These are phyloP conservation scores for Nepenthes alata DNA, from an alignment of 179 eudicot species.

Conservation along the genomic window DNA sequence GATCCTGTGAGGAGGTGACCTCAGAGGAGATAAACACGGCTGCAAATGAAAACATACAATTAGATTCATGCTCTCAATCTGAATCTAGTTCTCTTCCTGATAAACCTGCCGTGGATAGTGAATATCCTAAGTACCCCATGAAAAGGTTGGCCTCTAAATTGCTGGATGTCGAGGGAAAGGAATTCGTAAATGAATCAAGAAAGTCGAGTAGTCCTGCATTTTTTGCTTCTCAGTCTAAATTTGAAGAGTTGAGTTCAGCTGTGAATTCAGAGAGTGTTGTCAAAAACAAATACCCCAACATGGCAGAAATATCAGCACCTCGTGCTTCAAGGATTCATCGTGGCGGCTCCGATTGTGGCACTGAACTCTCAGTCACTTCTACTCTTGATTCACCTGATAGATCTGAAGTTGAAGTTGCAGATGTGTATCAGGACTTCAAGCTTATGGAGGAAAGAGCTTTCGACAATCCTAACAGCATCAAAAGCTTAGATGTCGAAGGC, in stretches of 20 bases:
- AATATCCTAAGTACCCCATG: slow-evolving; percentile 25
- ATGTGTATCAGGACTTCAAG: slow-evolving; percentile 25
- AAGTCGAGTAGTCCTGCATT: slow-evolving; percentile 60
- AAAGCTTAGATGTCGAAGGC: slow-evolving; percentile 18
- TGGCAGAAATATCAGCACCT: slow-evolving; percentile 12
- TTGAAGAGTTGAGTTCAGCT: slow-evolving; percentile 46
- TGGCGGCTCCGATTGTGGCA: slow-evolving; percentile 74
- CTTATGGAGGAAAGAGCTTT: slow-evolving; percentile 17
- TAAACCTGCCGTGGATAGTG: slow-evolving; percentile 28
- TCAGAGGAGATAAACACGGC: not conserved
- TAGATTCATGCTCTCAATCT: too few relatives aligned
- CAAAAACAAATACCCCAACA: slow-evolving; percentile 21
- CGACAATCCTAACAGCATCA: slow-evolving; percentile 8
- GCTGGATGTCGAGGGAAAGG: slow-evolving; percentile 45
- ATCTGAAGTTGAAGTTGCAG: slow-evolving; percentile 32
- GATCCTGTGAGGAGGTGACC: not conserved
- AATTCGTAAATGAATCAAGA: slow-evolving; percentile 37
- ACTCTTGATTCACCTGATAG: slow-evolving; percentile 82
- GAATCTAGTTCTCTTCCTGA: slow-evolving; percentile 10
- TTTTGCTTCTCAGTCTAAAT: slow-evolving; percentile 58
- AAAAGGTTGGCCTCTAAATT: slow-evolving; percentile 39
- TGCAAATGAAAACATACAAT: too few relatives aligned
- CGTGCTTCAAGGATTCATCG: slow-evolving; percentile 21
- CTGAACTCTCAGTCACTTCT: slow-evolving; percentile 78
- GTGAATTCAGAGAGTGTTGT: slow-evolving; percentile 20